phyloP scores from a whole-genome alignment of 306 rosid genomes.

The Quercus mongolica region DNA sequence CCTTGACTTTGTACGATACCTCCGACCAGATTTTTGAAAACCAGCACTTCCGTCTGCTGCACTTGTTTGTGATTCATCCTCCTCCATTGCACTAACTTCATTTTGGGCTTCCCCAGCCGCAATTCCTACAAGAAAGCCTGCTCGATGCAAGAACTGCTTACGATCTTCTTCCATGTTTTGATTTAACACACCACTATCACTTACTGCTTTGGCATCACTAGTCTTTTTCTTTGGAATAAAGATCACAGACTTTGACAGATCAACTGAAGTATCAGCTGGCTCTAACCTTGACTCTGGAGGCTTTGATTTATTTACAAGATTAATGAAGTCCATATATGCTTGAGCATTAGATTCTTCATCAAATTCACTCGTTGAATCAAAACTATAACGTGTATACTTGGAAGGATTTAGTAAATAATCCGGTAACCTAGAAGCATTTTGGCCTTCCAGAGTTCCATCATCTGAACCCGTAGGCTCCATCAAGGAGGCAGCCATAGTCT shows the following conservation, averaged over 20 bases:
- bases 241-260: constrained; percentile 20
- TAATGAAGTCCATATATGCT: constrained; percentile 3
- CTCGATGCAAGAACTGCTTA: constrained; percentile 5
- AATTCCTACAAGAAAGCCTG: background rate
- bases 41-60: background rate
- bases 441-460: background rate
- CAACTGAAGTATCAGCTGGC: background rate
- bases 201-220: constrained; percentile 4
- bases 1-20: constrained; percentile 9
- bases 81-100: constrained; percentile 13
- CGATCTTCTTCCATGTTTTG: constrained; percentile 12
- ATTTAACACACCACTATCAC: background rate
- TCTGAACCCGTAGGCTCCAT: background rate
- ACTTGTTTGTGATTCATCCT: constrained; percentile 10
- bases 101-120: constrained; percentile 17
- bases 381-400: constrained; percentile 20
- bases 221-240: constrained; percentile 23
- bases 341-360: constrained; percentile 13
- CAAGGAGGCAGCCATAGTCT: background rate
- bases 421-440: constrained; percentile 11
- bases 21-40: constrained; percentile 13
- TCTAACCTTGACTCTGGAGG: constrained; percentile 4
- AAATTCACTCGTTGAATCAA: constrained; percentile 11
- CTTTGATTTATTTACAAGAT: background rate
- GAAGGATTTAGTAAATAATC: constrained; percentile 33